These are phyloP conservation scores for Gentiana straminea DNA, from an alignment of 257 asterid species.

Conservation along the genomic window DNA sequence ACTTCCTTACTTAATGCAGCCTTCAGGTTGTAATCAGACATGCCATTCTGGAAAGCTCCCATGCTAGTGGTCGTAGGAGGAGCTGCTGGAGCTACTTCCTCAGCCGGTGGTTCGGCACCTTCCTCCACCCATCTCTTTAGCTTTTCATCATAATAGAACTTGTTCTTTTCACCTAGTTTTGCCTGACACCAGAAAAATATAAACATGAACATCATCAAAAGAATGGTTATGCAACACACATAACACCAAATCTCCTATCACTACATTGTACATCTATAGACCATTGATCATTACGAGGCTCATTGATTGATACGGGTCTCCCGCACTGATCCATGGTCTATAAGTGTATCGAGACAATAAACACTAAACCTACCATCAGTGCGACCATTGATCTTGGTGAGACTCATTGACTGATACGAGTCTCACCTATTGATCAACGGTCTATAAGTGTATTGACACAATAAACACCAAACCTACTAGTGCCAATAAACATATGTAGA, in stretches of 20 bases:
- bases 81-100: constrained; percentile 64
- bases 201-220: background rate
- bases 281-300: too few relatives aligned
- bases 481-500: too few relatives aligned
- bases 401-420: too few relatives aligned
- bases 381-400: too few relatives aligned
- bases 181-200: constrained; percentile 37
- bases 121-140: constrained; percentile 99
- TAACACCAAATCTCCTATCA: constrained; percentile 13
- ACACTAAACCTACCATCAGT: constrained; percentile 11
- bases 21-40: constrained; percentile 55
- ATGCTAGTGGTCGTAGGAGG: constrained; percentile 50
- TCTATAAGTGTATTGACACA: too few relatives aligned
- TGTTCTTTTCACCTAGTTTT: constrained; percentile 81
- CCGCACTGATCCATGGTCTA: too few relatives aligned
- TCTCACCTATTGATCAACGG: too few relatives aligned
- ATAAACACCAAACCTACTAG: constrained; percentile 12
- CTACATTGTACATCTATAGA: too few relatives aligned
- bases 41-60: constrained; percentile 60
- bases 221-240: background rate
- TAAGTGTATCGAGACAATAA: background rate
- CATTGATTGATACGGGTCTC: too few relatives aligned
- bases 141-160: constrained; percentile 79
- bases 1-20: constrained; percentile 51
- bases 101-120: constrained; percentile 67